Base-by-base conservation (phyloP, 306 rosid species). In the Morella rubra region DNA sequence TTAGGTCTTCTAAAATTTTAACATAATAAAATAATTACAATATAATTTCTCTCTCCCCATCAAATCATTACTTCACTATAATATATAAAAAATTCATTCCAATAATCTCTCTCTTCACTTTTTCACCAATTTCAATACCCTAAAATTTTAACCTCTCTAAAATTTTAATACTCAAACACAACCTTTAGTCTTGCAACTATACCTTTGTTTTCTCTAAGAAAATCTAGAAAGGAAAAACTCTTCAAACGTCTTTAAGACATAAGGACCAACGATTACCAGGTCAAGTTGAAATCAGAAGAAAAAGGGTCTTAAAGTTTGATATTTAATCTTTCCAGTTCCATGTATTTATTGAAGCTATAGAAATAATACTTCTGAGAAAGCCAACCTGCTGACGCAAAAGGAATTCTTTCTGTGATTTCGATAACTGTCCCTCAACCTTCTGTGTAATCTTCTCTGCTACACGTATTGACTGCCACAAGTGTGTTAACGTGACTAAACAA, bases 371-470 rank as follows among this genome's bases (percentile, higher is more conserved):
- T 61, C 72, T 44, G 37, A 80, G 77, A 82, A 82, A 65, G 77
- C 86, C 75, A 81, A 95, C 99, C 99, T 90, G 99, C 81, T 92
- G 99, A 72, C 99, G 96, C 83, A 95, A 88, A 83, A 95, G 99
- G 82, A 88, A 95, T 84, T 95, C 99, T 71, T 90, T 95, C 83
- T 95, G 99, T 53, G 99, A 92, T 89, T 95, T 95, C 44, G 99
- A 95, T 81, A 95, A 69, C 75, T 95, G 99, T 47, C 99, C 99
- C 86, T 95, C 99, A 81, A 95, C 99, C 84, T 95, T 95, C 68
- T 95, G 97, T 52, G 99, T 90, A 83, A 95, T 95, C 90, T 95
- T 92, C 86, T 95, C 99, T 74, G 99, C 99, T 73, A 95, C 99
- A 71, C 95, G 99, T 76, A 95, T 95, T 41, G 99, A 95, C 98